These are phyloP conservation scores for Diaporthe sp. DNA, from an alignment of 2,329 filamentous ascomycete species.

Conservation along the genomic window DNA sequence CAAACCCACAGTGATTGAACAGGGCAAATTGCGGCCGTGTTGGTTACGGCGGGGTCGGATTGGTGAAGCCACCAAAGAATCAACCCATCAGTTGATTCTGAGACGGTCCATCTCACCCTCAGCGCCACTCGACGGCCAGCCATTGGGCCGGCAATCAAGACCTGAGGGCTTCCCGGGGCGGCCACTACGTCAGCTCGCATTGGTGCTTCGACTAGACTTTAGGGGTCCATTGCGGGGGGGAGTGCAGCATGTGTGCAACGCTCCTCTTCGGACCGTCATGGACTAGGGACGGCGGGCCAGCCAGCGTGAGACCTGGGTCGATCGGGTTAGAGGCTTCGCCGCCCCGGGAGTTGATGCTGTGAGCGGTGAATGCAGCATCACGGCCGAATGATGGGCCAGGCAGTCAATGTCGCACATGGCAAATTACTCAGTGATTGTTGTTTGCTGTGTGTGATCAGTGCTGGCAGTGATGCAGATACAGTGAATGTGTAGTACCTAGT, in stretches of 20 bases:
- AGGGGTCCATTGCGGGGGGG: slow-evolving; percentile 28
- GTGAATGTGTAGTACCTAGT: neutral
- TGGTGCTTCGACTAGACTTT: neutral
- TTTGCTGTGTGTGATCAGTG: neutral
- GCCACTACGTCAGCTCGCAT: slow-evolving; percentile 20
- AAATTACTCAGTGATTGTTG: neutral
- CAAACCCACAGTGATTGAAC: neutral
- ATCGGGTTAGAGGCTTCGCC: neutral
- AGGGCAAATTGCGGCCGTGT: neutral
- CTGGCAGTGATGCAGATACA: too few relatives aligned
- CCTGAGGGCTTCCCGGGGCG: neutral
- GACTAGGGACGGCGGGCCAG: neutral
- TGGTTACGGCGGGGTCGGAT: neutral
- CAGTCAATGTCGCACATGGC: neutral
- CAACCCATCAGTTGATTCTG: slow-evolving; percentile 11
- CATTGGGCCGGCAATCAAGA: slow-evolving; percentile 4
- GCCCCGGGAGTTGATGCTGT: neutral
- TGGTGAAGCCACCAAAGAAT: neutral
- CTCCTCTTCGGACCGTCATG: neutral
- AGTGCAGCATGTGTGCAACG: neutral
- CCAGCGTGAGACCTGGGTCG: neutral
- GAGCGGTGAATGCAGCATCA: too few relatives aligned
- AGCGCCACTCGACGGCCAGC: neutral
- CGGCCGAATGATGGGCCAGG: neutral
- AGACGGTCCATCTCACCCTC: neutral